Evolutionary conservation across 2,329 filamentous ascomycete genomes (phyloP), one percentile per base, ranked within the genome.

Genomic region (Achaetomium macrosporum): DNA sequence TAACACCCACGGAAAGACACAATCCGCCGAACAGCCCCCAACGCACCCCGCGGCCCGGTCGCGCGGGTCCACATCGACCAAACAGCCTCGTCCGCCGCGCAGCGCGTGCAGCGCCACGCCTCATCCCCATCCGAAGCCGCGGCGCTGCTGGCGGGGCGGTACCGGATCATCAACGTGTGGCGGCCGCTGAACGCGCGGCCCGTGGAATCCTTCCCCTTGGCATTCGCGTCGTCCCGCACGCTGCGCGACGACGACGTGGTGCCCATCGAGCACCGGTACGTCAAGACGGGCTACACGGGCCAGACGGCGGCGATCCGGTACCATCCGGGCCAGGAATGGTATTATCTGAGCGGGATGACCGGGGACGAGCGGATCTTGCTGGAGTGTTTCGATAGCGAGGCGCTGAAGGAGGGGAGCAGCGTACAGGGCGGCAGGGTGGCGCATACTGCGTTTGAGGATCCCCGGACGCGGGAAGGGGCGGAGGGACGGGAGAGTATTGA

Each of bases 81-180:
- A 70, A 93, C 89, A 0, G 69, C 78, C 7, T 68, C 68, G 15
- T 85, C 87, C 0, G 83, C 87, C 0, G 76, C 71, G 10, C 75
- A 80, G 66, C 85, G 90, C 44, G 86, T 95, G 2, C 73, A 73
- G 13, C 72, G 78, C 1, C 88, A 91, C 67, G 74, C 89, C 50
- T 71, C 79, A 1, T 42, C 49, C 7, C 71, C 68, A 0, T 77
- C 78, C 10, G 86, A 90, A 56, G 87, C 88, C 0, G 83, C 85
- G 4, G 64, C 69, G 51, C 73, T 92, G 0, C 77, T 92, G 1
- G 66, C 76, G 54, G 81, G 78, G 2, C 82, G 90, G 2, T 90
- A 89, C 68, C 81, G 90, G 55, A 88, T 96, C 64, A 81, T 96
- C 67, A 96, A 95, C 61, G 85, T 96, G 44, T 96, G 90, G 90